Evolutionary conservation across 2,329 filamentous ascomycete genomes (phyloP).

Genomic region (Magnaporthiopsis incrustans): DNA sequence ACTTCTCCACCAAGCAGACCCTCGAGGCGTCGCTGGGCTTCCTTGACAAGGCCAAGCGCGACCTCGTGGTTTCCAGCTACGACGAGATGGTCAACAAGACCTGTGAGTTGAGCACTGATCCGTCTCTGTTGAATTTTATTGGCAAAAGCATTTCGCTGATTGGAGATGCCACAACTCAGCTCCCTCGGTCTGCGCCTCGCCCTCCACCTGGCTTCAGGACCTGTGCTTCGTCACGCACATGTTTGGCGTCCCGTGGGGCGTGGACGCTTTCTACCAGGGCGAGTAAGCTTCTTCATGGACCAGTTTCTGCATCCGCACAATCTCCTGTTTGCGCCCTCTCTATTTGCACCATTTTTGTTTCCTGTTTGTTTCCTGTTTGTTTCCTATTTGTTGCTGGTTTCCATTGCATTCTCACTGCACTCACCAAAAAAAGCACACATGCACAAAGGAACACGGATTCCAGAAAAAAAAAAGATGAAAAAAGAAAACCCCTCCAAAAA

Average conservation of each 20-base stretch:
- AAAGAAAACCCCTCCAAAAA: no score
- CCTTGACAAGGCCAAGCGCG: neutral
- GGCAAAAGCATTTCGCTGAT: no score
- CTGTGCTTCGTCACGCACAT: slow-evolving; percentile 5
- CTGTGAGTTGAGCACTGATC: neutral
- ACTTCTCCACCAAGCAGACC: slow-evolving; percentile 2
- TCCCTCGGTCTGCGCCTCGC: neutral
- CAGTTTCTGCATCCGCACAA: no score
- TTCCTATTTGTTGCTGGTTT: no score
- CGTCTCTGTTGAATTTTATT: no score
- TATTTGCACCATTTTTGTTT: neutral
- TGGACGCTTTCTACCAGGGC: neutral
- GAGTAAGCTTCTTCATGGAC: neutral
- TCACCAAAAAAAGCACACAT: no score
- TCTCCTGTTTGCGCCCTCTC: neutral
- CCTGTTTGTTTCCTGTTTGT: no score
- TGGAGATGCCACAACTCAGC: neutral
- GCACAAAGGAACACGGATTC: no score
- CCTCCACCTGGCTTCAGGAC: slow-evolving; percentile 2
- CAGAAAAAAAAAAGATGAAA: no score
- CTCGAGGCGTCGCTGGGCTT: slow-evolving; percentile 2
- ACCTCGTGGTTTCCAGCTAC: neutral
- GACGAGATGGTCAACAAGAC: neutral
- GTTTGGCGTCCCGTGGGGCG: neutral
- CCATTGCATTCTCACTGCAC: no score